phyloP scores from a whole-genome alignment of 352 stramenopile genomes.

The Phytophthora tentaculata region DNA sequence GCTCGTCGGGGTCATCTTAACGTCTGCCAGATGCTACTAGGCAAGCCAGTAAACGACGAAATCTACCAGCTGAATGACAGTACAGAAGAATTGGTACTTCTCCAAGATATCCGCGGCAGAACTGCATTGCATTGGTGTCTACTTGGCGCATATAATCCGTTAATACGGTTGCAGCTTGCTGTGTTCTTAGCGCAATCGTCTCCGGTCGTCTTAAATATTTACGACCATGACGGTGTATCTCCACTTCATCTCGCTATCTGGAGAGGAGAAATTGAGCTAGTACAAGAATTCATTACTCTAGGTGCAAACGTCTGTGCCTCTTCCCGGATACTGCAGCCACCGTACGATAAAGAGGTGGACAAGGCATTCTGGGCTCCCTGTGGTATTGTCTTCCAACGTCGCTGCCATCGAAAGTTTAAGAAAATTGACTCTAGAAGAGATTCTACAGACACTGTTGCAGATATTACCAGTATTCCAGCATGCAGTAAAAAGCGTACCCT shows the following conservation, averaged over 20 bases:
- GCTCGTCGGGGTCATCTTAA: slow-evolving; percentile 49
- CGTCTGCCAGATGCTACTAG: slow-evolving; percentile 50
- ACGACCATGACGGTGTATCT: slow-evolving; percentile 45
- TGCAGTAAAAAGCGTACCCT: background rate
- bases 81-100: slow-evolving; percentile 36
- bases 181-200: slow-evolving; percentile 41
- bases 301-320: slow-evolving; percentile 46
- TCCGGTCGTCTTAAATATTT: slow-evolving; percentile 41
- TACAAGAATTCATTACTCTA: slow-evolving; percentile 47
- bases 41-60: background rate
- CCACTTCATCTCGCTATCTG: slow-evolving; percentile 59
- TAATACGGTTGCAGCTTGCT: slow-evolving; percentile 13
- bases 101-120: slow-evolving; percentile 48
- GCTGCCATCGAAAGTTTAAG: background rate
- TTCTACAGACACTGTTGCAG: background rate
- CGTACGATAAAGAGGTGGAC: background rate
- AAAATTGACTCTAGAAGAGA: background rate
- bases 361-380: slow-evolving; percentile 60
- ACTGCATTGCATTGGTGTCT: slow-evolving; percentile 64
- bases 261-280: slow-evolving; percentile 37
- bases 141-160: slow-evolving; percentile 8
- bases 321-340: background rate
- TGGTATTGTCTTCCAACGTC: slow-evolving; percentile 38
- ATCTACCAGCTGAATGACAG: slow-evolving; percentile 10
- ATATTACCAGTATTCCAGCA: background rate